These are phyloP conservation scores for Forsythia viridissima DNA, from an alignment of 257 asterid genomes.

Conservation along the genomic window DNA sequence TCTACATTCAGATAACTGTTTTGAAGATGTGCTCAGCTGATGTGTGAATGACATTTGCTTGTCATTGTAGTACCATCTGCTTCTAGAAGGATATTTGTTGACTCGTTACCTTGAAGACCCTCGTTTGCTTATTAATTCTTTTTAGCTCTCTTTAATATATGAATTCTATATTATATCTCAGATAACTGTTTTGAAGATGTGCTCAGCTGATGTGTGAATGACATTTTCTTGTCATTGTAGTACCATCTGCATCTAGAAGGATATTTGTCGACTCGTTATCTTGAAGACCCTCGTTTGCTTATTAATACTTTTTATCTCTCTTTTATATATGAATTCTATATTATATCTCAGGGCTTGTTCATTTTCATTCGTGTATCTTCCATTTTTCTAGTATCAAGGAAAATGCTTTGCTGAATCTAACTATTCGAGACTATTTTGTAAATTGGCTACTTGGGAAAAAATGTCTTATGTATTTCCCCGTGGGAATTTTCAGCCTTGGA, in stretches of 20 bases:
- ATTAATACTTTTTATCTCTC: background rate
- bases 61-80: background rate
- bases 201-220: too few relatives aligned
- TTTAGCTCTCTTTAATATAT: background rate
- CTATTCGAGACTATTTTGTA: background rate
- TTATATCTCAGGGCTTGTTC: background rate
- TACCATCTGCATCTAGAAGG: background rate
- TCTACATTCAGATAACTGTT: background rate
- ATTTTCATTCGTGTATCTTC: background rate
- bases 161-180: background rate
- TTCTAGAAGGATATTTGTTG: background rate
- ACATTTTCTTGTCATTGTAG: too few relatives aligned
- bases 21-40: too few relatives aligned
- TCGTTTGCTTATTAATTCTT: background rate
- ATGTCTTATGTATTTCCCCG: background rate
- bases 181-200: too few relatives aligned
- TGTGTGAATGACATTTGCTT: too few relatives aligned
- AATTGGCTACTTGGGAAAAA: background rate
- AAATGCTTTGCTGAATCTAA: background rate
- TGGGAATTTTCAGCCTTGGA: slow-evolving; percentile 55
- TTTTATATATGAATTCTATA: background rate
- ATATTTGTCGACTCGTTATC: background rate
- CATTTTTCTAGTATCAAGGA: background rate
- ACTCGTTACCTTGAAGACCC: background rate
- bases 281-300: background rate